Evolutionary conservation across 148 eudicot genomes (phyloP), one percentile per base, ranked within the genome.

Genomic region (Rhododendron ferrugineum): DNA sequence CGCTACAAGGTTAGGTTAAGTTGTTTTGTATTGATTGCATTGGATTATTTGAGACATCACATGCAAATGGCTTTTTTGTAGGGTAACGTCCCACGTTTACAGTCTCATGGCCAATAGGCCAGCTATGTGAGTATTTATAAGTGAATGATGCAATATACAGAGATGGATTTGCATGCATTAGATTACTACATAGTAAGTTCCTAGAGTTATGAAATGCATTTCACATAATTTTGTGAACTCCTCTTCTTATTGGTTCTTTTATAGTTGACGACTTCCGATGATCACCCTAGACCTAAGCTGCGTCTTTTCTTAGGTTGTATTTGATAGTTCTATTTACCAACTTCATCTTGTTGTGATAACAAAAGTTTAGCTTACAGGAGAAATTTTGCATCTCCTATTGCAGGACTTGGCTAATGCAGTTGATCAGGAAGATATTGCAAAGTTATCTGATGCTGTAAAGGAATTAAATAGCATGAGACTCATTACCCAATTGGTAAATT

Each of bases 371-470:
- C 46, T 60, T 16, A 76, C 11, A 60, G 22, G 50, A 64, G 30
- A 40, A 10, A 49, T 54, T 50, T 52, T 75, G 62, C 62, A 18
- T 36, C 46, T 79, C 34, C 32, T 28, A 44, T 82, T 70, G 70
- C 80, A 93, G 95, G 89, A 87, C 82, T 87, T 93, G 90, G 93
- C 93, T 82, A 86, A 91, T 86, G 92, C 95, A 84, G 30, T 91
- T 75, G 91, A 93, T 86, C 90, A 91, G 80, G 91, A 89, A 86
- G 92, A 93, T 85, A 79, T 93, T 37, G 88, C 83, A 13, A 88
- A 87, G 85, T 92, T 89, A 40, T 86, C 90, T 74, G 88, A 86
- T 76, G 92, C 88, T 84, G 87, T 90, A 60, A 90, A 89, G 85
- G 87, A 90, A 84, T 92, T 66, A 46, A 90, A 92, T 79, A 86